Percentiles rank a stretch among this genome's conserved stretches.
Conservation (phyloP, 805 yeast genomes). For the Brettanomyces nanus region DNA sequence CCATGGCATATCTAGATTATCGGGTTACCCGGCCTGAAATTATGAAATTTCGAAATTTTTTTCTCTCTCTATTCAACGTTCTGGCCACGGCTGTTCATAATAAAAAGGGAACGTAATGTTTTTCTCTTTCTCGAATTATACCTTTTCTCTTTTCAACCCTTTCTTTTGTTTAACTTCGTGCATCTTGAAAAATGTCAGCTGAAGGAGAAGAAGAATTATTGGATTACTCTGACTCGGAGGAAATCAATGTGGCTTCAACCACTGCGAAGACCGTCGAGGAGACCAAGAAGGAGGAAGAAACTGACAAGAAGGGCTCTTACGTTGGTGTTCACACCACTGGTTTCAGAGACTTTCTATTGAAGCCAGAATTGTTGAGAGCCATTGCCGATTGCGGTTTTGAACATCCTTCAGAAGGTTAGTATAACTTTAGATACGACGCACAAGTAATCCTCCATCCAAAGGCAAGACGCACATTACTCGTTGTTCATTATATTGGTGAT, state of each 20-base stretch:
- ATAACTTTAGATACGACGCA: constrained; percentile 4
- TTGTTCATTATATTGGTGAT: too few relatives aligned
- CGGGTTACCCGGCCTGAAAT: background rate
- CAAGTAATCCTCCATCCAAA: too few relatives aligned
- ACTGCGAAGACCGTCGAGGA: constrained; percentile 33
- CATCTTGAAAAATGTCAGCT: constrained; percentile 58
- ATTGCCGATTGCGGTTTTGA: constrained; percentile 99
- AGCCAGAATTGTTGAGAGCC: constrained; percentile 95
- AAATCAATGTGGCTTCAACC: constrained; percentile 66
- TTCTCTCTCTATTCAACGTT: background rate
- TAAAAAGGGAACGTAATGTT: too few relatives aligned
- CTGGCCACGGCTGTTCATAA: too few relatives aligned
- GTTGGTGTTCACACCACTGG: constrained; percentile 98
- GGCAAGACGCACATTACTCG: too few relatives aligned
- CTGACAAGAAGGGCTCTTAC: constrained; percentile 91
- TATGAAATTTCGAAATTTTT: background rate
- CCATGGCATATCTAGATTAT: too few relatives aligned
- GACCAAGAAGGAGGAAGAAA: constrained; percentile 38
- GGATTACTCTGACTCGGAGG: constrained; percentile 98
- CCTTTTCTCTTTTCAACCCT: background rate
- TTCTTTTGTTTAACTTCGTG: background rate
- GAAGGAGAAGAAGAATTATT: constrained; percentile 98
- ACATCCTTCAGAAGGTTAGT: constrained; percentile 98
- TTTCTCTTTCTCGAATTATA: background rate
- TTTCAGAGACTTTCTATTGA: constrained; percentile 92